phyloP scores from a whole-genome alignment of 495 filamentous ascomycete genomes.

The Acidomyces sp. region DNA sequence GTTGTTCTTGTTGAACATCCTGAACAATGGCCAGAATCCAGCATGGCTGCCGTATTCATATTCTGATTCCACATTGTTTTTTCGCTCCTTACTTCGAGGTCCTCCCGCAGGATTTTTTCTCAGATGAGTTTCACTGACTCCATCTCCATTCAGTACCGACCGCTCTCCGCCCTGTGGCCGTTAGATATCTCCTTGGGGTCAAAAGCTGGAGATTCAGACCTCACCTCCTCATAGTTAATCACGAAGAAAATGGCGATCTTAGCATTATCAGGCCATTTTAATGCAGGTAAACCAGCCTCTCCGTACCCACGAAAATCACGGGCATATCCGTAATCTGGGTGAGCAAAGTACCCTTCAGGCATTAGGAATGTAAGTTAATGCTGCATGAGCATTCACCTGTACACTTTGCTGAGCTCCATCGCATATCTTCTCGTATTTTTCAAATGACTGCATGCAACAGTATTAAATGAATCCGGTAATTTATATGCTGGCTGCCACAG shows the following conservation, averaged over 20 bases:
- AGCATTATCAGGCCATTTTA: slow-evolving; percentile 29
- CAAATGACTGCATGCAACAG: too few species aligned
- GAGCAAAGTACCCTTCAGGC: slow-evolving; percentile 1
- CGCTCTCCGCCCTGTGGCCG: slow-evolving; percentile 23
- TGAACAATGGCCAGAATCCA: slow-evolving; percentile 30
- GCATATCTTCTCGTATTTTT: too few species aligned
- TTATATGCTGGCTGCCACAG: too few species aligned
- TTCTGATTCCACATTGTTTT: slow-evolving; percentile 28
- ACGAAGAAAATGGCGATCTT: slow-evolving; percentile 35
- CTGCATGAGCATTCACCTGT: too few species aligned
- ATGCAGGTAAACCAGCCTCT: slow-evolving; percentile 22
- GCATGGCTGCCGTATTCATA: slow-evolving; percentile 31
- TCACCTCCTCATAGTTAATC: slow-evolving; percentile 32
- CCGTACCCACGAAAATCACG: slow-evolving; percentile 27
- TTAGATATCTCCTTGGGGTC: too few species aligned
- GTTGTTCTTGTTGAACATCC: slow-evolving; percentile 29
- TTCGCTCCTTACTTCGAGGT: slow-evolving; percentile 26
- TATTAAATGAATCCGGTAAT: too few species aligned
- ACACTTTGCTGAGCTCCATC: too few species aligned
- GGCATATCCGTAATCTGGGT: slow-evolving; percentile 16
- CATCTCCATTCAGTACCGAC: slow-evolving; percentile 26
- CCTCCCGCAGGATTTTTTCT: slow-evolving; percentile 25
- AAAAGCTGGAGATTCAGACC: too few species aligned
- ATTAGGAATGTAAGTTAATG: too few species aligned
- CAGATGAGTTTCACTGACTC: slow-evolving; percentile 26